A percentile compares a stretch with the other conserved stretches of the same genome.
phyloP scores from a whole-genome alignment of 1,284 basidiomycete species.

The Apiotrichum montevideense region DNA sequence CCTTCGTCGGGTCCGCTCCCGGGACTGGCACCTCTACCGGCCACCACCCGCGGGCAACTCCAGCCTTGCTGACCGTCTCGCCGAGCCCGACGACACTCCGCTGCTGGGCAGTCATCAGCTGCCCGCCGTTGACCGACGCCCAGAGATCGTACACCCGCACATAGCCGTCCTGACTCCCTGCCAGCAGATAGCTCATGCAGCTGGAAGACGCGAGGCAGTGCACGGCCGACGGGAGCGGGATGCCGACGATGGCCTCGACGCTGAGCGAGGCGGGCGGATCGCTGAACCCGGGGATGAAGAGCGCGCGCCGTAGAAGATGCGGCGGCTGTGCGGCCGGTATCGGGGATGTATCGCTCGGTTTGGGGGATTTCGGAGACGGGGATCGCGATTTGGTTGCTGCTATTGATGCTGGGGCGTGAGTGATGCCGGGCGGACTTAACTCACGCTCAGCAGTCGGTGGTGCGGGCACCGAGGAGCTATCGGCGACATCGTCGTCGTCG shows the following conservation, averaged over 20 bases:
- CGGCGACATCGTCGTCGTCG: not conserved
- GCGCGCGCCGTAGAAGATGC: conserved; percentile 30
- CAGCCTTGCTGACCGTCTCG: conserved; percentile 85
- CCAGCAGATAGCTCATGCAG: conserved; percentile 84
- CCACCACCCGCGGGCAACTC: conserved; percentile 86
- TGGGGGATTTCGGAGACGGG: not conserved
- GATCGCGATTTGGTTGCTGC: not conserved
- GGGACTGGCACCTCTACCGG: conserved; percentile 35
- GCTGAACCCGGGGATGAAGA: conserved; percentile 27
- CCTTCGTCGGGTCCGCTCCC: conserved; percentile 24
- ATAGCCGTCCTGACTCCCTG: conserved; percentile 89
- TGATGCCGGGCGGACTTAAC: not conserved
- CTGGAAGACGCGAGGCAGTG: conserved; percentile 75
- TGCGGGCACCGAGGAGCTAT: not conserved
- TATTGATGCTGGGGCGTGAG: not conserved
- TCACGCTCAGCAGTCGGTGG: not conserved
- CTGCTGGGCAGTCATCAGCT: conserved; percentile 82
- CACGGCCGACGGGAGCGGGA: conserved; percentile 80
- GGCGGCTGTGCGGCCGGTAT: conserved; percentile 19
- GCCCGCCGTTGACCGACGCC: conserved; percentile 76
- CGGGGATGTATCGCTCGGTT: not conserved
- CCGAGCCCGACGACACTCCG: conserved; percentile 81
- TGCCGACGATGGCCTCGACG: conserved; percentile 87
- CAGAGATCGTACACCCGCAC: conserved; percentile 91
- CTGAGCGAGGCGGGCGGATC: conserved; percentile 57